Conservation (phyloP, 2,329 filamentous ascomycete species). For the Aspergillus clavatus region DNA sequence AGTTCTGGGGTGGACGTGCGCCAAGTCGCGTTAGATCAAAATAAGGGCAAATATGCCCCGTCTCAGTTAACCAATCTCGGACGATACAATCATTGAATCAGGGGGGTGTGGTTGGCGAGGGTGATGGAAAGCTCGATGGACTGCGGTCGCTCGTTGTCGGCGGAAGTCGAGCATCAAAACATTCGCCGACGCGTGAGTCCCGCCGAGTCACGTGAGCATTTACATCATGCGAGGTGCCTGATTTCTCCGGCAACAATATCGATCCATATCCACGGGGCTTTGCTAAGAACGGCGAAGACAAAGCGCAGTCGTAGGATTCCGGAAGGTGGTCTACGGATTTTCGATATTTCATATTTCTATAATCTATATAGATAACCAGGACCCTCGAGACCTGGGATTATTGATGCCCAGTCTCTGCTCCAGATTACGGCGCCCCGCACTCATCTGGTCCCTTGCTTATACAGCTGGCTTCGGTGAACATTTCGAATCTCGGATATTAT, state of each 20-base stretch:
- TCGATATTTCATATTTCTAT: not conserved
- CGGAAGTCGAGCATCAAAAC: conserved; percentile 17
- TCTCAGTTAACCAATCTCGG: not conserved
- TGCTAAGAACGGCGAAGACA: too few relatives aligned
- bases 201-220: conserved; percentile 15
- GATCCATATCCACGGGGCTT: not conserved
- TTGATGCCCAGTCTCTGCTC: not conserved
- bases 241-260: not conserved
- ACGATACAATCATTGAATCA: conserved; percentile 12
- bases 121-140: conserved; percentile 7
- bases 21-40: not conserved
- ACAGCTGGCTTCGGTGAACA: not conserved
- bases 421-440: not conserved
- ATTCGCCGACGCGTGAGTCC: conserved; percentile 15
- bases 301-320: too few relatives aligned
- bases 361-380: not conserved
- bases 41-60: conserved; percentile 7
- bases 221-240: conserved; percentile 2
- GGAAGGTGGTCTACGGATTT: too few relatives aligned
- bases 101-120: conserved; percentile 4
- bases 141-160: conserved; percentile 13
- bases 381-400: not conserved
- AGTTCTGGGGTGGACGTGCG: not conserved
- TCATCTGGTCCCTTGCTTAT: not conserved
- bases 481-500: too few relatives aligned